Conservation (phyloP, 2,329 filamentous ascomycete genomes). For the Periconia macrospinosa region DNA sequence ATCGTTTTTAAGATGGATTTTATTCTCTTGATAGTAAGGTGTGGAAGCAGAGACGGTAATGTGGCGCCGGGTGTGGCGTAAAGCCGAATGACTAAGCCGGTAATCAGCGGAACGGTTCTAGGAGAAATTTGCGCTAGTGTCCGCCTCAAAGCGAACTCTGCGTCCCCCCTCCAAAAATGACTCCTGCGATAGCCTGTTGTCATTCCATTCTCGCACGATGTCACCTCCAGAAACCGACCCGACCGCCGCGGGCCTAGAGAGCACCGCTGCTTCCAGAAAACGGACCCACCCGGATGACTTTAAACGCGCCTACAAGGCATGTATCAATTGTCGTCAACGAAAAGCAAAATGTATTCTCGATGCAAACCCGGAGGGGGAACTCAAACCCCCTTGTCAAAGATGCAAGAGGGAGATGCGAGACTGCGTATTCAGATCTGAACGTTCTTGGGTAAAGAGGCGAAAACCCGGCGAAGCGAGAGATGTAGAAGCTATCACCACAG, state of each 20-base stretch:
- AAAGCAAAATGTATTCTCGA: conserved; percentile 57
- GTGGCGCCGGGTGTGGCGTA: background rate
- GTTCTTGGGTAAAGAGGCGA: conserved; percentile 42
- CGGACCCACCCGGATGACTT: conserved; percentile 47
- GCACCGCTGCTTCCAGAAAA: conserved; percentile 18
- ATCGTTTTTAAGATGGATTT: too few relatives aligned
- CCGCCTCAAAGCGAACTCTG: conserved; percentile 6
- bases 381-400: conserved; percentile 50
- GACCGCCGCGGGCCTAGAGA: background rate
- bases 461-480: conserved; percentile 34
- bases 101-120: conserved; percentile 1
- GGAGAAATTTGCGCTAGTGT: background rate
- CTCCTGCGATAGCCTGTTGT: conserved; percentile 12
- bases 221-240: conserved; percentile 2
- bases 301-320: conserved; percentile 59
- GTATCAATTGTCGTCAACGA: conserved; percentile 55
- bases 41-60: too few relatives aligned
- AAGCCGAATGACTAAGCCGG: conserved; percentile 2
- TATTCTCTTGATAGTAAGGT: background rate
- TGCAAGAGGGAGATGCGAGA: conserved; percentile 55
- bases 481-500: conserved; percentile 15
- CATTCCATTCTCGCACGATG: conserved; percentile 10
- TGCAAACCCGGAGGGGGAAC: conserved; percentile 42
- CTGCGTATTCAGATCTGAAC: conserved; percentile 49
- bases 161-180: background rate